A percentile compares a stretch with the other conserved stretches of the same genome.
These are phyloP conservation scores for Brettanomyces naardenensis DNA, from an alignment of 805 yeast species.

Conservation along the genomic window DNA sequence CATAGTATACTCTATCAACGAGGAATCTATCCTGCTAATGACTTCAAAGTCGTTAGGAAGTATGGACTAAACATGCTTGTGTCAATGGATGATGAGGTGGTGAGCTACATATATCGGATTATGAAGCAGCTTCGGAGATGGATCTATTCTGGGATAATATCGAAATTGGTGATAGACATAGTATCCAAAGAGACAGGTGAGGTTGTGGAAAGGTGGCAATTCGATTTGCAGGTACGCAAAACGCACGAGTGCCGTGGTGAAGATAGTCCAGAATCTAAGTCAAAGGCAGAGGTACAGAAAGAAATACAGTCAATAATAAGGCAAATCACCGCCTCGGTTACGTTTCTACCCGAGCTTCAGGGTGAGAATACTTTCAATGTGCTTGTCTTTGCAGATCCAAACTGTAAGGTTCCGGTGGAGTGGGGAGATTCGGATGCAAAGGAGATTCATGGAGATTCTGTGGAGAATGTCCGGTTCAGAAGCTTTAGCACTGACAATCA, in stretches of 20 bases:
- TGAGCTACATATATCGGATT: slow-evolving; percentile 56
- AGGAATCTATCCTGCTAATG: slow-evolving; percentile 84
- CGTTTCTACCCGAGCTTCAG: slow-evolving; percentile 72
- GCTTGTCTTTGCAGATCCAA: slow-evolving; percentile 69
- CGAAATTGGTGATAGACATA: slow-evolving; percentile 65
- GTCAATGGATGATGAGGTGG: slow-evolving; percentile 69
- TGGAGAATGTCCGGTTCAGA: slow-evolving; percentile 63
- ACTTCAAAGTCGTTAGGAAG: slow-evolving; percentile 67
- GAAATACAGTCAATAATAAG: slow-evolving; percentile 83
- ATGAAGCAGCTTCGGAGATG: slow-evolving; percentile 65
- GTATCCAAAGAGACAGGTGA: slow-evolving; percentile 60
- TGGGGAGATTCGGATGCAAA: slow-evolving; percentile 74
- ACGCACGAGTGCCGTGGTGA: slow-evolving; percentile 7
- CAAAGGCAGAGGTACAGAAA: slow-evolving; percentile 45
- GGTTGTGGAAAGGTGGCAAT: slow-evolving; percentile 81
- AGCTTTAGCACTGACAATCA: slow-evolving; percentile 63
- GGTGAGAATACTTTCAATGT: slow-evolving; percentile 71
- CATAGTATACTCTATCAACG: slow-evolving; percentile 80
- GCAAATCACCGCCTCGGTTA: slow-evolving; percentile 81
- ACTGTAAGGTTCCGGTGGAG: slow-evolving; percentile 61
- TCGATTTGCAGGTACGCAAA: slow-evolving; percentile 43
- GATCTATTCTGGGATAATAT: slow-evolving; percentile 63
- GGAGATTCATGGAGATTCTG: slow-evolving; percentile 39
- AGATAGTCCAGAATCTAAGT: slow-evolving; percentile 4
- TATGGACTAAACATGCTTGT: slow-evolving; percentile 72